Base-by-base conservation (phyloP, 192 early-diverging fungal species). In the Phlyctochytrium arcticum region DNA sequence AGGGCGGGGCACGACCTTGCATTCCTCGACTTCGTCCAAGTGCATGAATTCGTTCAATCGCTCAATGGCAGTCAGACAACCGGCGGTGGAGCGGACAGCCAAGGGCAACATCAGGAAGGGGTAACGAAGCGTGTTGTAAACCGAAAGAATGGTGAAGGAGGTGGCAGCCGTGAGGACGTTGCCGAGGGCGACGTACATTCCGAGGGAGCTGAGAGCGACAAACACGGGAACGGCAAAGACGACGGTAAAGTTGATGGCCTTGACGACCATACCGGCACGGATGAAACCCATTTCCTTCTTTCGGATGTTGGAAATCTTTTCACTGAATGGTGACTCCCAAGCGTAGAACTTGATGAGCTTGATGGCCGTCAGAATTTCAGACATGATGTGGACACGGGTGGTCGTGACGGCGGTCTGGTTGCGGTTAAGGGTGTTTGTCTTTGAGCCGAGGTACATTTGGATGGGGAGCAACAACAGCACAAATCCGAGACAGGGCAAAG, bases 271-370 rank as follows among this genome's bases (percentile, higher is more conserved):
- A 9, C 74, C 74, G 9, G 33, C 31, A n/a, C 73, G 72, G 27
- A 88, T 70, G 36, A 72, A 74, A 2, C 33, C 32, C 62, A 87
- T 76, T 63, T 90, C 88, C 36, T 77, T 68, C n/a, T 54, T 39
- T 7, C 88, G 66, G 12, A 90, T 80, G 8, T 68, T 67, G n/a
- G 57, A 51, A 32, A 89, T 78, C 34, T 84, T 82, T 19, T 83
- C 73, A 39, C 66, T 56, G 60, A 90, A 90, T n/a, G 80, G 80
- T 2, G 69, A 57, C 50, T 90, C 88, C 88, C 88, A 90, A 8
- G 85, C 80, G 65, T 90, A 89, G 56, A 89, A 85, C 63, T 90
- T 90, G 62, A 90, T 85, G 23, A 90, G 70, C 61, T 88, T 90
- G 60, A 90, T 85, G 19, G 86, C 87, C 4, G 86, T 89, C 46